Percentiles rank a stretch among this genome's conserved stretches.
Evolutionary conservation across 73 alveolate species (phyloP).

Genomic region (Paramecium biaurelia): DNA sequence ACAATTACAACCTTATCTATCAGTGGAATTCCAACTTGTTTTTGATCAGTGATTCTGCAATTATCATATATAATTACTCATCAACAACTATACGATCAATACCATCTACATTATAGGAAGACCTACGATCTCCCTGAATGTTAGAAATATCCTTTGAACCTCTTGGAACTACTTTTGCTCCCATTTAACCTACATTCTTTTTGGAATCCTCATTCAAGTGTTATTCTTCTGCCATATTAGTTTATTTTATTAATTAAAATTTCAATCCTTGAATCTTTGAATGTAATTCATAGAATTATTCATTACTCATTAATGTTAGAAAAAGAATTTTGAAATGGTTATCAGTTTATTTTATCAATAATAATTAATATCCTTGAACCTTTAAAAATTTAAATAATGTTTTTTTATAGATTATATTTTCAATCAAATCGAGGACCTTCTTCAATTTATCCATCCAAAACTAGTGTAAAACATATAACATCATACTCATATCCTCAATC

Average conservation of each 20-base stretch:
- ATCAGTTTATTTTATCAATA: background rate
- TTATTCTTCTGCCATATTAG: conserved; percentile 11
- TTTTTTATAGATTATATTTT: background rate
- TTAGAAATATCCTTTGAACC: background rate
- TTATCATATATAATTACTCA: background rate
- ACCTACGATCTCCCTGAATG: conserved; percentile 11
- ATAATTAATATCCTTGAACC: background rate
- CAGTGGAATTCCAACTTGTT: background rate
- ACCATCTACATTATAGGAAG: conserved; percentile 34
- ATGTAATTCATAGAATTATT: background rate
- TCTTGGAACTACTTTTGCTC: background rate
- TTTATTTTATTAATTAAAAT: background rate
- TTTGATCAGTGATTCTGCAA: background rate
- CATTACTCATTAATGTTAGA: background rate
- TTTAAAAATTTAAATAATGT: background rate
- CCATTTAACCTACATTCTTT: background rate
- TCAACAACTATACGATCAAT: conserved; percentile 34
- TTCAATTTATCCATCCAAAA: background rate
- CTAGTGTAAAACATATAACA: background rate
- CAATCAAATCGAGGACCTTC: conserved; percentile 34
- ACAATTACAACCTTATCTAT: background rate
- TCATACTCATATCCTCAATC: background rate
- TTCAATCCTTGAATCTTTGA: background rate
- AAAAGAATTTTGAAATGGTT: background rate
- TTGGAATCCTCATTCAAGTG: background rate